Conservation (phyloP, 2,329 filamentous ascomycete species). For the Dendryphion nanum region DNA sequence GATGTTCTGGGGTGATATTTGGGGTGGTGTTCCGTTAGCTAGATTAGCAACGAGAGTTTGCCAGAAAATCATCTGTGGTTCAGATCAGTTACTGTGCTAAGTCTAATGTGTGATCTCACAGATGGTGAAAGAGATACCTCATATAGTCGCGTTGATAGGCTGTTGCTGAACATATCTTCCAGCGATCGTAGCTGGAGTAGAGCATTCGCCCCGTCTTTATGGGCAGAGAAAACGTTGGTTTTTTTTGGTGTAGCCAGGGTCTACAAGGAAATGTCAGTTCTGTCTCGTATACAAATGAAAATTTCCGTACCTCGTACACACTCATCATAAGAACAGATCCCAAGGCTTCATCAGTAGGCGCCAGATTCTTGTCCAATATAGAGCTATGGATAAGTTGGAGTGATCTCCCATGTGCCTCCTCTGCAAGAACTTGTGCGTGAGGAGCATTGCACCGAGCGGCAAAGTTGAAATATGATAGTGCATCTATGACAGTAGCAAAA, state of each 20-base stretch:
- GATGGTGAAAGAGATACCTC: constrained; percentile 25
- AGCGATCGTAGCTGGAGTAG: constrained; percentile 24
- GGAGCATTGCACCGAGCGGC: constrained; percentile 22
- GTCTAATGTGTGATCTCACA: too few species aligned
- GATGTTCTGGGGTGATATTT: constrained; percentile 19
- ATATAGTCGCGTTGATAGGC: constrained; percentile 24
- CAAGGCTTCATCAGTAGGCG: constrained; percentile 20
- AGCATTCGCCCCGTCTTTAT: constrained; percentile 28
- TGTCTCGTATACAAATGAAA: too few species aligned
- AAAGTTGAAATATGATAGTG: constrained; percentile 30
- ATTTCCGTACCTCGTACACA: constrained; percentile 23
- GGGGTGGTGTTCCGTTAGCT: constrained; percentile 22
- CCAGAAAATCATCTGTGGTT: too few species aligned
- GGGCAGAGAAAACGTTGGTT: too few species aligned
- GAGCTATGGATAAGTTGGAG: constrained; percentile 21
- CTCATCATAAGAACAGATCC: constrained; percentile 30
- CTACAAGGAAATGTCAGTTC: too few species aligned
- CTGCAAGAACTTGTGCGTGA: constrained; percentile 19
- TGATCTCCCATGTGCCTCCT: constrained; percentile 20
- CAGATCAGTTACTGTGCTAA: neutral
- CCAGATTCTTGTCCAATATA: constrained; percentile 21
- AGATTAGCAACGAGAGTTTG: constrained; percentile 27
- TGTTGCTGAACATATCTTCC: constrained; percentile 22
- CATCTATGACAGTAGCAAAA: constrained; percentile 19
- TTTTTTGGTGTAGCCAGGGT: too few species aligned